phyloP scores from a whole-genome alignment of 169 alveolate genomes.

The Babesia gibsoni region DNA sequence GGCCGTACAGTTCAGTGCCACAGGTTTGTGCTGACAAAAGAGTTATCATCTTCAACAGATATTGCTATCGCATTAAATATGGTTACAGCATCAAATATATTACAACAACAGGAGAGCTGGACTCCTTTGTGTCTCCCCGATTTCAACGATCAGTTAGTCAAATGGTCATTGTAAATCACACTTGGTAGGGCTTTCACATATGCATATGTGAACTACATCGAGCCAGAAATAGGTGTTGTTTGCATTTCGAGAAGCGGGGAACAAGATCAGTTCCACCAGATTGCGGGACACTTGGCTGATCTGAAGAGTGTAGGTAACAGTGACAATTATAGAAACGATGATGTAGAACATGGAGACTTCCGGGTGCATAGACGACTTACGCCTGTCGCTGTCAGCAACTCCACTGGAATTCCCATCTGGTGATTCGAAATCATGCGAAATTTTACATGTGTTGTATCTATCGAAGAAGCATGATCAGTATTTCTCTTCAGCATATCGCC shows the following conservation, averaged over 20 bases:
- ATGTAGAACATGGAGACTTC: slow-evolving; percentile 42
- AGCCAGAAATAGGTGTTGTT: slow-evolving; percentile 55
- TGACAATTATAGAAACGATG: not conserved
- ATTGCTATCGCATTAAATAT: slow-evolving; percentile 80
- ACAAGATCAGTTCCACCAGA: slow-evolving; percentile 54
- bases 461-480: slow-evolving; percentile 53
- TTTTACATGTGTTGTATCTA: slow-evolving; percentile 49
- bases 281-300: slow-evolving; percentile 47
- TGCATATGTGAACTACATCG: slow-evolving; percentile 55
- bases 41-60: slow-evolving; percentile 49
- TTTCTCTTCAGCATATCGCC: slow-evolving; percentile 58
- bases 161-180: not conserved
- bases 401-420: slow-evolving; percentile 58
- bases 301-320: not conserved
- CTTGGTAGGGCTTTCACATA: slow-evolving; percentile 62
- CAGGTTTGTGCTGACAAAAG: slow-evolving; percentile 28
- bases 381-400: slow-evolving; percentile 39
- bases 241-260: slow-evolving; percentile 64
- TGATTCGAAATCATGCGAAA: slow-evolving; percentile 27
- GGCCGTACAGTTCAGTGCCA: slow-evolving; percentile 31
- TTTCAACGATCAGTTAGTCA: slow-evolving; percentile 60
- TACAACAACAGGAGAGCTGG: slow-evolving; percentile 86
- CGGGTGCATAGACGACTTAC: slow-evolving; percentile 35
- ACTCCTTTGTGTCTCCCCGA: slow-evolving; percentile 88
- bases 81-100: slow-evolving; percentile 79